These are phyloP conservation scores for Canavalia gladiata DNA, from an alignment of 306 rosid species.

Conservation along the genomic window DNA sequence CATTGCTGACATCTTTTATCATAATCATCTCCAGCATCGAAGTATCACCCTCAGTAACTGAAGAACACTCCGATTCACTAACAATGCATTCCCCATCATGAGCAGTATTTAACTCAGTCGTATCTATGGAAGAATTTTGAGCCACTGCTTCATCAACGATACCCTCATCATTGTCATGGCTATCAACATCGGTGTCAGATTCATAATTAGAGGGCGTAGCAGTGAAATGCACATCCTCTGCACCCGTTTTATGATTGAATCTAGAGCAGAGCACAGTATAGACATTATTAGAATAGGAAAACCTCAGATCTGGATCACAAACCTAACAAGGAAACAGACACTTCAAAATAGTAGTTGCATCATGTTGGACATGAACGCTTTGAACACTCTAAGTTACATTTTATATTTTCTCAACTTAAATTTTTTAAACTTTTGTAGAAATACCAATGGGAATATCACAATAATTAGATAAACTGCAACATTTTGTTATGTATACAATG, in stretches of 20 bases:
- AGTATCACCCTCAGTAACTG: slow-evolving; percentile 50
- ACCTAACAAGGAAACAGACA: background rate
- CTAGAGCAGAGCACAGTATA: slow-evolving; percentile 55
- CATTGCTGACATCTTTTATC: slow-evolving; percentile 80
- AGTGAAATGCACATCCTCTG: slow-evolving; percentile 91
- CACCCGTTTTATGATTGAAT: slow-evolving; percentile 90
- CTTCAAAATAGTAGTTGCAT: background rate
- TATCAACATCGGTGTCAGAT: slow-evolving; percentile 50
- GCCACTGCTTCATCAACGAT: slow-evolving; percentile 48
- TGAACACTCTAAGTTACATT: background rate
- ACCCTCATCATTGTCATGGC: slow-evolving; percentile 38
- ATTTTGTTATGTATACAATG: background rate
- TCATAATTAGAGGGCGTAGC: slow-evolving; percentile 60
- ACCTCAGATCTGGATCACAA: slow-evolving; percentile 14
- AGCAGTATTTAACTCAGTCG: slow-evolving; percentile 35
- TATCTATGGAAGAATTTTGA: slow-evolving; percentile 47
- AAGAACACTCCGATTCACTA: slow-evolving; percentile 50
- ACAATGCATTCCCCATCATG: slow-evolving; percentile 26
- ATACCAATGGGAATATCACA: background rate
- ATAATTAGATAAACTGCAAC: background rate
- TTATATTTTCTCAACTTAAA: background rate
- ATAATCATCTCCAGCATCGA: slow-evolving; percentile 79
- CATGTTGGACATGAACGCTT: background rate
- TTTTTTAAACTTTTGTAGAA: background rate
- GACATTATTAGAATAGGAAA: slow-evolving; percentile 40